These are phyloP conservation scores for Dentipellis sp. DNA, from an alignment of 768 basidiomycete species.

Conservation along the genomic window DNA sequence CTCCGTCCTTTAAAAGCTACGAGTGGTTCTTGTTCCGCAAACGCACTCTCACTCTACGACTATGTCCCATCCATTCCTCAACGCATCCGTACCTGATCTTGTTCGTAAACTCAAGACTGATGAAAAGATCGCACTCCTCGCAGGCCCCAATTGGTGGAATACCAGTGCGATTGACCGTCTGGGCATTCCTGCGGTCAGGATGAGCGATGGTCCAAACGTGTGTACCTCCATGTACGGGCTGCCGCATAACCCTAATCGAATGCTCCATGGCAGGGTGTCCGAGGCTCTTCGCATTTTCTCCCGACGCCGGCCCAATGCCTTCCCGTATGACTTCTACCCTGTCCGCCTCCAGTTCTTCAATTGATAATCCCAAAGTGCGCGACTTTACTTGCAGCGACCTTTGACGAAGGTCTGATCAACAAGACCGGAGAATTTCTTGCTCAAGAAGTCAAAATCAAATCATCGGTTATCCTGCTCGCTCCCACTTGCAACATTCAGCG, in stretches of 20 bases:
- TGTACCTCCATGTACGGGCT: background rate
- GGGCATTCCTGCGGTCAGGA: conserved; percentile 56
- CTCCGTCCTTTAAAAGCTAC: too few relatives aligned
- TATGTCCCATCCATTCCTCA: conserved; percentile 38
- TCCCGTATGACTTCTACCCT: conserved; percentile 32
- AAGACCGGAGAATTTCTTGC: conserved; percentile 52
- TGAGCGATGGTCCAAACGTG: conserved; percentile 66
- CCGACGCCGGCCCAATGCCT: conserved; percentile 57
- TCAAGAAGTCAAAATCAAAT: conserved; percentile 57
- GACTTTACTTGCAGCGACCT: conserved; percentile 63
- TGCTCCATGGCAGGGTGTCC: conserved; percentile 38
- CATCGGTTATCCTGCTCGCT: conserved; percentile 53
- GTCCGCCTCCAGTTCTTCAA: background rate
- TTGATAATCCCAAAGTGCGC: conserved; percentile 35
- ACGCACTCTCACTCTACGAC: background rate
- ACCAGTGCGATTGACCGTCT: conserved; percentile 47
- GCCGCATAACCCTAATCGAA: background rate
- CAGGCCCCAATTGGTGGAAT: conserved; percentile 68
- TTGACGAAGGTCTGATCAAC: conserved; percentile 48
- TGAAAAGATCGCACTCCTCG: conserved; percentile 55
- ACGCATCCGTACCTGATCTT: conserved; percentile 44
- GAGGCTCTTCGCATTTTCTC: conserved; percentile 58
- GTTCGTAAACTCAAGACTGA: conserved; percentile 41
- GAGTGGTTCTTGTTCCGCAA: too few relatives aligned
- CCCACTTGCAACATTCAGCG: conserved; percentile 75